Conservation (phyloP, 148 eudicot genomes). For the Simmondsia chinensis region DNA sequence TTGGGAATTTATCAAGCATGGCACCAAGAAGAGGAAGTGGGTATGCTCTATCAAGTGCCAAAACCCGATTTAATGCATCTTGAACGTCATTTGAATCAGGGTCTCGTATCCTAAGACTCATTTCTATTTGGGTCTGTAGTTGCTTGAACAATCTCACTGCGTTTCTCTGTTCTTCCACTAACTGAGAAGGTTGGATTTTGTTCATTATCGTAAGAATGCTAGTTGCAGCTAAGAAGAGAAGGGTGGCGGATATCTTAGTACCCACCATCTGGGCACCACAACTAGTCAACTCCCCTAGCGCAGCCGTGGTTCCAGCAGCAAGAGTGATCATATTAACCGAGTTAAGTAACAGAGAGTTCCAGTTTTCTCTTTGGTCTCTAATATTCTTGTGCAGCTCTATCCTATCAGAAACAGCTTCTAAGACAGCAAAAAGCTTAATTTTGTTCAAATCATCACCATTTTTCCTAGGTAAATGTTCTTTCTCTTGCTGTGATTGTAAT, state of each 20-base stretch:
- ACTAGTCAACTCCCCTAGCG: no score
- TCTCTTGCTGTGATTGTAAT: no score
- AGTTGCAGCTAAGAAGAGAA: slow-evolving; percentile 40
- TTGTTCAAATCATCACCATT: no score
- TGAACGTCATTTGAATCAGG: slow-evolving; percentile 16
- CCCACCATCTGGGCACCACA: no score
- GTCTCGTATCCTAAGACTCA: slow-evolving; percentile 11
- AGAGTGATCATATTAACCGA: slow-evolving; percentile 45
- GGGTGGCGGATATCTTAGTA: slow-evolving; percentile 35
- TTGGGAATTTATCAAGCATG: slow-evolving; percentile 43
- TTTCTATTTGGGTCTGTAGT: slow-evolving; percentile 26
- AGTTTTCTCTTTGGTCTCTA: slow-evolving; percentile 33
- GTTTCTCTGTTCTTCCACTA: slow-evolving; percentile 61
- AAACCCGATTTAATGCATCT: slow-evolving; percentile 23
- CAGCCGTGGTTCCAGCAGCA: slow-evolving; percentile 30
- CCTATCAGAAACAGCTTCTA: slow-evolving; percentile 37
- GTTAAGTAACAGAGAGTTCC: slow-evolving; percentile 38
- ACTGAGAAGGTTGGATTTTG: slow-evolving; percentile 70
- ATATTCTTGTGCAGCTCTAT: slow-evolving; percentile 50
- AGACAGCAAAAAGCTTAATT: slow-evolving; percentile 28
- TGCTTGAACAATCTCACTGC: slow-evolving; percentile 48
- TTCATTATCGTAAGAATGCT: slow-evolving; percentile 48
- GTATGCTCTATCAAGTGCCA: slow-evolving; percentile 34
- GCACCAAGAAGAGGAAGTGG: slow-evolving; percentile 39
- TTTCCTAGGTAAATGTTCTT: no score